Conservation (phyloP, 164 flowering plant species). For the Piper betle region DNA sequence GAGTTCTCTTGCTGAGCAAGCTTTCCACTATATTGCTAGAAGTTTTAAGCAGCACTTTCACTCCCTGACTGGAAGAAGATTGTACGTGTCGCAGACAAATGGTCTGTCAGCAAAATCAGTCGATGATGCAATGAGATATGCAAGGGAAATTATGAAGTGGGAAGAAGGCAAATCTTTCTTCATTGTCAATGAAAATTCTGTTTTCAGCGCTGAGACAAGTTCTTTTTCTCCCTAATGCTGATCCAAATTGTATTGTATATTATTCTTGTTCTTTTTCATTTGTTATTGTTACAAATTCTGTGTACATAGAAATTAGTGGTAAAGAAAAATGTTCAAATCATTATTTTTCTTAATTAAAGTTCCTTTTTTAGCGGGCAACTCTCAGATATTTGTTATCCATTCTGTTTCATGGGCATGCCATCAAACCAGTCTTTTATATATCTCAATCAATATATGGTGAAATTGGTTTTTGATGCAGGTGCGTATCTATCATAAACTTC, state of each 20-base stretch:
- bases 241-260: not conserved
- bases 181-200: slow-evolving; percentile 43
- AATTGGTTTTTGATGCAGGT: too few species aligned
- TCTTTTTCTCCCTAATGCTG: slow-evolving; percentile 33
- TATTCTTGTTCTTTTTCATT: not conserved
- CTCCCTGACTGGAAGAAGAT: slow-evolving; percentile 59
- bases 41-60: slow-evolving; percentile 75
- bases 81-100: slow-evolving; percentile 53
- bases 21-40: slow-evolving; percentile 67
- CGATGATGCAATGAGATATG: slow-evolving; percentile 57
- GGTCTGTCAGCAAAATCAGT: slow-evolving; percentile 64
- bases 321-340: not conserved
- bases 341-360: too few species aligned
- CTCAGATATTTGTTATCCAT: too few species aligned
- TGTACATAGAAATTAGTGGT: not conserved
- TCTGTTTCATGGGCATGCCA: too few species aligned
- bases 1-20: slow-evolving; percentile 46
- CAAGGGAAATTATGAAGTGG: slow-evolving; percentile 86
- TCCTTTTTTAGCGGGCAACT: too few species aligned
- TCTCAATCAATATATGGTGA: too few species aligned
- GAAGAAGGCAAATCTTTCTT: slow-evolving; percentile 60
- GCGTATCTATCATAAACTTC: too few species aligned
- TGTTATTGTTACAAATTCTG: not conserved
- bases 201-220: slow-evolving; percentile 68
- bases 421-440: too few species aligned